phyloP scores from a whole-genome alignment of 2,329 filamentous ascomycete species.

The Microcyclosporella mali region DNA sequence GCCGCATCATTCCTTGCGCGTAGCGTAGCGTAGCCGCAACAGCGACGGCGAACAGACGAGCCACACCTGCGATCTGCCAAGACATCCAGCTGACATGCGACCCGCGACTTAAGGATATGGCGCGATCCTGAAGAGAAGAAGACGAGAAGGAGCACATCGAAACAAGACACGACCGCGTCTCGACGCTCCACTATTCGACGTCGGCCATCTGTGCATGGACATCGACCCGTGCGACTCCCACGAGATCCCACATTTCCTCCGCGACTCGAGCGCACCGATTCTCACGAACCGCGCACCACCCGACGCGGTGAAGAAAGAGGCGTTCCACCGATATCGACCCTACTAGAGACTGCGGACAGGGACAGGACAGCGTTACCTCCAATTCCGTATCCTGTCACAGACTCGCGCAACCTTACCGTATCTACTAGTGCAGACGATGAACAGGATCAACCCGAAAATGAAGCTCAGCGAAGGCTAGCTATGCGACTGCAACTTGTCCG shows the following conservation, averaged over 20 bases:
- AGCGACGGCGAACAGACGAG: conserved; percentile 7
- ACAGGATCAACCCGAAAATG: no score
- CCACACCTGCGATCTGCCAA: neutral
- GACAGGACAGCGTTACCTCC: conserved; percentile 5
- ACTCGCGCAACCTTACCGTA: conserved; percentile 18
- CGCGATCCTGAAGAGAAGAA: conserved; percentile 45
- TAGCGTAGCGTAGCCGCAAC: conserved; percentile 4
- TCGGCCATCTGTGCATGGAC: conserved; percentile 27
- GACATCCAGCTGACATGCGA: conserved; percentile 8
- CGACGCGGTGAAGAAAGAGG: conserved; percentile 18
- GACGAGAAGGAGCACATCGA: conserved; percentile 39
- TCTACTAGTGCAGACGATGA: no score
- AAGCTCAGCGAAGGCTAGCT: no score
- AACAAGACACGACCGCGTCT: conserved; percentile 43
- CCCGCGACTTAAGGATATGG: conserved; percentile 38
- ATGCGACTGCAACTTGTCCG: no score
- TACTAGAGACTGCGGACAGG: conserved; percentile 26
- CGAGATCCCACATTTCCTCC: conserved; percentile 21
- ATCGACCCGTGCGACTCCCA: conserved; percentile 25
- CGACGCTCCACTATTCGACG: conserved; percentile 55
- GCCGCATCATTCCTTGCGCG: conserved; percentile 2
- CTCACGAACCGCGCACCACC: conserved; percentile 15
- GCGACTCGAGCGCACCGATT: conserved; percentile 21
- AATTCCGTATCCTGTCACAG: conserved; percentile 21
- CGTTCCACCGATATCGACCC: conserved; percentile 26